phyloP scores from a whole-genome alignment of 2,329 filamentous ascomycete species.

The Neospermospora avenae region DNA sequence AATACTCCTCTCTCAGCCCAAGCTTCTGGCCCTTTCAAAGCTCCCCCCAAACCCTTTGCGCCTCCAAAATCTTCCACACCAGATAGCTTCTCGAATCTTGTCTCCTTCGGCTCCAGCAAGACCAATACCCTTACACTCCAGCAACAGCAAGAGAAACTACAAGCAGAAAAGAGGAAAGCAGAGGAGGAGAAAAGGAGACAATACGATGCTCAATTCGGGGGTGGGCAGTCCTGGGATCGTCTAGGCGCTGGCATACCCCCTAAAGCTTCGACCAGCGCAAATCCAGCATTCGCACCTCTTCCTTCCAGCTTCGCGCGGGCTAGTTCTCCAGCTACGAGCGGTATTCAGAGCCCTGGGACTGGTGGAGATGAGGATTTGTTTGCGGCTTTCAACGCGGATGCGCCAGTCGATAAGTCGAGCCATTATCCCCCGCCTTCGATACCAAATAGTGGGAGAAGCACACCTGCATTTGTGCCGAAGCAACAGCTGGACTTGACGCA shows the following conservation, averaged over 20 bases:
- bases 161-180: slow-evolving; percentile 65
- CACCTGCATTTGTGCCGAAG: slow-evolving; percentile 40
- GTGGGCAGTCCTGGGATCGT: slow-evolving; percentile 71
- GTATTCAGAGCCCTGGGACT: slow-evolving; percentile 8
- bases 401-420: slow-evolving; percentile 64
- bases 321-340: slow-evolving; percentile 32
- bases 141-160: slow-evolving; percentile 69
- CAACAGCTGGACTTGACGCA: slow-evolving; percentile 49
- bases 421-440: slow-evolving; percentile 56
- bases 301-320: slow-evolving; percentile 29
- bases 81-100: slow-evolving; percentile 77
- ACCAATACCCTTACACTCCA: slow-evolving; percentile 72
- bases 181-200: slow-evolving; percentile 70
- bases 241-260: slow-evolving; percentile 55
- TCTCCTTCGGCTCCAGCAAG: slow-evolving; percentile 56
- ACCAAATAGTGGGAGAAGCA: slow-evolving; percentile 36
- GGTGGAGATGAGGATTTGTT: slow-evolving; percentile 61
- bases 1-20: slow-evolving; percentile 49
- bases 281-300: slow-evolving; percentile 39
- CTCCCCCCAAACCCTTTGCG: slow-evolving; percentile 35
- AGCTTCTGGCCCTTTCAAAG: slow-evolving; percentile 39
- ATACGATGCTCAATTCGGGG: slow-evolving; percentile 75
- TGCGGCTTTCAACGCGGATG: slow-evolving; percentile 63
- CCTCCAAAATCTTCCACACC: slow-evolving; percentile 43
- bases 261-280: slow-evolving; percentile 45